phyloP scores from a whole-genome alignment of 345 rosid genomes.

The Microcos paniculata region DNA sequence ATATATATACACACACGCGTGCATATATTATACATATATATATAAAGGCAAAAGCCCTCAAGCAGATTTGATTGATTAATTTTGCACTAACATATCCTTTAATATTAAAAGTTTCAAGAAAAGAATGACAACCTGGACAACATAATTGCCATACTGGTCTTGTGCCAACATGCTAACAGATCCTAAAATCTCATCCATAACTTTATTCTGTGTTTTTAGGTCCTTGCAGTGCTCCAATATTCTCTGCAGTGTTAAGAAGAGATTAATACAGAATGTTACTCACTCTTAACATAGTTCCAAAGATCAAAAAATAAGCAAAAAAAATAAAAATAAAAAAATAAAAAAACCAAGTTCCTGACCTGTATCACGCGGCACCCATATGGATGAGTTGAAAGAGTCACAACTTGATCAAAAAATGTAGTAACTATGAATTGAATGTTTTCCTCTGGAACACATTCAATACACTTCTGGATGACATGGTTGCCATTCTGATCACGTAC shows the following conservation, averaged over 20 bases:
- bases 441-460: constrained; percentile 66
- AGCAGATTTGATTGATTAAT: not conserved
- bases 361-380: constrained; percentile 73
- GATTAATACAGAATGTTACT: not conserved
- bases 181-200: constrained; percentile 64
- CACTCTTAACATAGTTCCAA: not conserved
- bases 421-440: constrained; percentile 47
- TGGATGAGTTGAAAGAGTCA: constrained; percentile 61
- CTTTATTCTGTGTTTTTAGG: constrained; percentile 42
- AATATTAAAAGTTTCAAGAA: not conserved
- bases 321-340: not conserved
- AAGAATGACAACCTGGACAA: constrained; percentile 49
- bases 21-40: too few relatives aligned
- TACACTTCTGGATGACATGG: constrained; percentile 72
- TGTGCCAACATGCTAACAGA: constrained; percentile 62
- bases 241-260: constrained; percentile 38
- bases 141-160: constrained; percentile 74
- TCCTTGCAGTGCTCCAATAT: constrained; percentile 61
- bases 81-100: not conserved
- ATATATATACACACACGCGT: too few relatives aligned
- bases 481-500: constrained; percentile 80
- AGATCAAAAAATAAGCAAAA: not conserved
- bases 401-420: constrained; percentile 53
- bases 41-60: not conserved
- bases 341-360: constrained; percentile 26